A percentile compares a stretch with the other conserved stretches of the same genome.
These are phyloP conservation scores for Rutstroemia sp. DNA, from an alignment of 2,329 filamentous ascomycete genomes.

Conservation along the genomic window DNA sequence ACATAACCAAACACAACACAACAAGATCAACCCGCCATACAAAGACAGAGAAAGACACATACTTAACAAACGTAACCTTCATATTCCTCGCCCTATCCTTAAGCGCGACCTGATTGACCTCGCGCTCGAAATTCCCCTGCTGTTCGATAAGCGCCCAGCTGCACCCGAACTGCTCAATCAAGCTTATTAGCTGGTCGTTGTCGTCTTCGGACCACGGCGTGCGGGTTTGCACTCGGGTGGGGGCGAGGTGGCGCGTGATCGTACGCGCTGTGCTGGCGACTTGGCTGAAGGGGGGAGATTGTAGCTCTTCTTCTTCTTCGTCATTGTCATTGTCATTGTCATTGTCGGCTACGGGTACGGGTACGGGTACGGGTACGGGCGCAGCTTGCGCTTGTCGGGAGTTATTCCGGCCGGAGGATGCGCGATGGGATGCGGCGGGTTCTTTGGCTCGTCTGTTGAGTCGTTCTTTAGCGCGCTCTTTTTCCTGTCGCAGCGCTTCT, in stretches of 20 bases:
- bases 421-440: too few relatives aligned
- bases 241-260: neutral
- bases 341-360: too few relatives aligned
- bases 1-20: neutral
- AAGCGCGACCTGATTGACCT: conserved; percentile 40
- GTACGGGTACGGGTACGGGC: too few relatives aligned
- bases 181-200: conserved; percentile 37
- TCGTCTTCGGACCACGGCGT: conserved; percentile 34
- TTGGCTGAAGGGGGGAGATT: too few relatives aligned
- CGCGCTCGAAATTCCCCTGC: conserved; percentile 27
- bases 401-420: too few relatives aligned
- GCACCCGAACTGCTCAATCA: conserved; percentile 39
- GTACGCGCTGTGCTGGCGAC: conserved; percentile 5
- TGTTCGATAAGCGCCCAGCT: conserved; percentile 40
- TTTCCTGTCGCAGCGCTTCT: neutral
- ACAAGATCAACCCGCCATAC: neutral
- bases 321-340: neutral
- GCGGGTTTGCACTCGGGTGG: conserved; percentile 13
- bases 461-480: too few relatives aligned
- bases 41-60: neutral
- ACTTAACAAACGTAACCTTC: conserved; percentile 31
- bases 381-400: too few relatives aligned
- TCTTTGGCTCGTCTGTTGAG: too few relatives aligned
- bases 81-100: conserved; percentile 49
- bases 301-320: neutral